Evolutionary conservation across 257 asterid genomes (phyloP).

Genomic region (Scutellaria galericulata): DNA sequence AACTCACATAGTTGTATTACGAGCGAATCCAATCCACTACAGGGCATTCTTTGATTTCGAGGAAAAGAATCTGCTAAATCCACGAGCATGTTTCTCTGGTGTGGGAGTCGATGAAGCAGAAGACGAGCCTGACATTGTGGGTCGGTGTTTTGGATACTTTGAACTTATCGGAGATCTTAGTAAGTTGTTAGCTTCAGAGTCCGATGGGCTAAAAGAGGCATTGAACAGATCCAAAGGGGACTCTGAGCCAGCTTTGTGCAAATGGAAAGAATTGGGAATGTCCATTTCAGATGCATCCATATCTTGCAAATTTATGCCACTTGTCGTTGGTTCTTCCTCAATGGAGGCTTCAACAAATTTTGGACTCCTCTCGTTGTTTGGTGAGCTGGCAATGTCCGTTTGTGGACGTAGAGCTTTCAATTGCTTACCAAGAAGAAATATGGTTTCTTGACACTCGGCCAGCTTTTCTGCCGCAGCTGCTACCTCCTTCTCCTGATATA

Average conservation of each 20-base stretch:
- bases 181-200: constrained; percentile 58
- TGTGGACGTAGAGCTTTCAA: constrained; percentile 78
- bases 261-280: constrained; percentile 40
- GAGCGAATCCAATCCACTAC: constrained; percentile 35
- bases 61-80: constrained; percentile 85
- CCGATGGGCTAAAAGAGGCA: constrained; percentile 56
- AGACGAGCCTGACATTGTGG: constrained; percentile 71
- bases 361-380: constrained; percentile 44
- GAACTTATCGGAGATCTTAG: constrained; percentile 61
- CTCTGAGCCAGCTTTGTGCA: constrained; percentile 55
- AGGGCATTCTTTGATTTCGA: constrained; percentile 58
- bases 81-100: constrained; percentile 81
- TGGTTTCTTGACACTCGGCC: constrained; percentile 93
- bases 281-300: constrained; percentile 57
- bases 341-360: constrained; percentile 42
- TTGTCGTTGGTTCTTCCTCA: constrained; percentile 62
- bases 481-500: constrained; percentile 76
- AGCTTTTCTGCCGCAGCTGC: constrained; percentile 91
- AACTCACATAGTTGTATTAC: constrained; percentile 10
- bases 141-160: constrained; percentile 54
- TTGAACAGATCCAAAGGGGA: constrained; percentile 56
- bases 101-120: constrained; percentile 64
- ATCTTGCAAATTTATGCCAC: constrained; percentile 59
- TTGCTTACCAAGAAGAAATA: constrained; percentile 87
- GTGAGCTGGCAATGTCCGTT: constrained; percentile 49